phyloP scores from a whole-genome alignment of 352 stramenopile species.

The Globisporangium splendens region DNA sequence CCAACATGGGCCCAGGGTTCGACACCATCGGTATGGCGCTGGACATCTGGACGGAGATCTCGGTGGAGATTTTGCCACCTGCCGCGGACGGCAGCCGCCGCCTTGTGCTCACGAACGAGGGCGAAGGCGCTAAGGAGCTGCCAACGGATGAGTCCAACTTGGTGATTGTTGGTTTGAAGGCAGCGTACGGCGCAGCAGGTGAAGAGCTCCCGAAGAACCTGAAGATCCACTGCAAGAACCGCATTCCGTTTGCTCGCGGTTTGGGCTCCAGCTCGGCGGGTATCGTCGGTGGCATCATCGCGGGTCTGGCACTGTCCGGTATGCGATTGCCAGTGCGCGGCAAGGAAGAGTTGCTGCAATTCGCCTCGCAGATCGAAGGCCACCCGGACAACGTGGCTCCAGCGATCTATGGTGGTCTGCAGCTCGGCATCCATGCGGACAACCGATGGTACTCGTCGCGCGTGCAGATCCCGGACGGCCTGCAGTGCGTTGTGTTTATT shows the following conservation, averaged over 20 bases:
- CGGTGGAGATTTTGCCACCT: slow-evolving; percentile 82
- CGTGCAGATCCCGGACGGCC: slow-evolving; percentile 92
- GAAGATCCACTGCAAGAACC: slow-evolving; percentile 97
- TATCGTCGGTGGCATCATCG: slow-evolving; percentile 99
- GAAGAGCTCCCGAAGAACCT: slow-evolving; percentile 92
- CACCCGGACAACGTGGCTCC: slow-evolving; percentile 99
- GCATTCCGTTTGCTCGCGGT: slow-evolving; percentile 96
- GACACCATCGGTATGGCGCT: slow-evolving; percentile 98
- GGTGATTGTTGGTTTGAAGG: slow-evolving; percentile 92
- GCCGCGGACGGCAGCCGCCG: slow-evolving; percentile 37
- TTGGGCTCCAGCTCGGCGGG: slow-evolving; percentile 96
- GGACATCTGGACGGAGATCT: slow-evolving; percentile 99
- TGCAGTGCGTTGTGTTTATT: slow-evolving; percentile 99
- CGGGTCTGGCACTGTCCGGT: slow-evolving; percentile 95
- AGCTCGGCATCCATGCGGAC: slow-evolving; percentile 93
- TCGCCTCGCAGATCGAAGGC: slow-evolving; percentile 97
- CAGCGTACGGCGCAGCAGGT: slow-evolving; percentile 93
- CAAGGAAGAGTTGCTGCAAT: slow-evolving; percentile 95
- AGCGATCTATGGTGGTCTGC: slow-evolving; percentile 98
- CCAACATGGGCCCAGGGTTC: slow-evolving; percentile 98
- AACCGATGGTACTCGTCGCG: slow-evolving; percentile 97
- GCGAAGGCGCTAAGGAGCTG: slow-evolving; percentile 93
- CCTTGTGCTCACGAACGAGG: slow-evolving; percentile 96
- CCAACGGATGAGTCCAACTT: slow-evolving; percentile 90
- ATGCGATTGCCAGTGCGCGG: slow-evolving; percentile 88